Evolutionary conservation across 352 stramenopile species (phyloP).

Genomic region (Aphanomyces stellatus): DNA sequence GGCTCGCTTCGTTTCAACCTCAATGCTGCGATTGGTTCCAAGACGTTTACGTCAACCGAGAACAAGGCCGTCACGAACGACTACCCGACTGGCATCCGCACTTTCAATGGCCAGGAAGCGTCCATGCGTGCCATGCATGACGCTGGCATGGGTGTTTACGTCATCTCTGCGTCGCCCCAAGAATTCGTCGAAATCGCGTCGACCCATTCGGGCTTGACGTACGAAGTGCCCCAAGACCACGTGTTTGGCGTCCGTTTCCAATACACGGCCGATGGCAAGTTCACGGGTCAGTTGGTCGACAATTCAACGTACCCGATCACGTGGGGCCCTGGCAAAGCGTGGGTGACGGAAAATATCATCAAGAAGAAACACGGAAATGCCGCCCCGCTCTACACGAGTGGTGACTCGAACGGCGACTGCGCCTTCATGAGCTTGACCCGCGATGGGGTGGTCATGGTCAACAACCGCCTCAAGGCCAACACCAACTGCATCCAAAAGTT

Average conservation of each 20-base stretch:
- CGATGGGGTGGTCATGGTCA: conserved; percentile 49
- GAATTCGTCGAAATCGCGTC: conserved; percentile 41
- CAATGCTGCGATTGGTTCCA: conserved; percentile 30
- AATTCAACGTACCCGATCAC: conserved; percentile 48
- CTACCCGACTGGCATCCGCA: conserved; percentile 43
- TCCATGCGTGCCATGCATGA: conserved; percentile 43
- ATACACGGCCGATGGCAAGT: conserved; percentile 29
- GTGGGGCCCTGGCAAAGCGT: conserved; percentile 48
- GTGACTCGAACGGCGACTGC: conserved; percentile 51
- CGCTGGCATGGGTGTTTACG: conserved; percentile 36
- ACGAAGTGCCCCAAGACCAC: conserved; percentile 41
- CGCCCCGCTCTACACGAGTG: conserved; percentile 40
- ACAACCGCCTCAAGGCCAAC: conserved; percentile 48
- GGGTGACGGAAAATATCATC: conserved; percentile 40
- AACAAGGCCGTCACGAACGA: conserved; percentile 32
- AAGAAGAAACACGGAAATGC: conserved; percentile 37
- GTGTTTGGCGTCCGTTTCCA: conserved; percentile 52
- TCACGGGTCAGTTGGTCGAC: conserved; percentile 32
- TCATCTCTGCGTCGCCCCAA: conserved; percentile 56
- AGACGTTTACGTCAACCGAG: conserved; percentile 32
- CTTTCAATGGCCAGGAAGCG: conserved; percentile 54
- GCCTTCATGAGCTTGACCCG: conserved; percentile 48
- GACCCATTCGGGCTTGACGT: conserved; percentile 36
- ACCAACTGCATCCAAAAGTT: conserved; percentile 48
- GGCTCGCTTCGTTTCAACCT: conserved; percentile 44